Evolutionary conservation across 257 asterid genomes (phyloP).

Genomic region (Avicennia marina): DNA sequence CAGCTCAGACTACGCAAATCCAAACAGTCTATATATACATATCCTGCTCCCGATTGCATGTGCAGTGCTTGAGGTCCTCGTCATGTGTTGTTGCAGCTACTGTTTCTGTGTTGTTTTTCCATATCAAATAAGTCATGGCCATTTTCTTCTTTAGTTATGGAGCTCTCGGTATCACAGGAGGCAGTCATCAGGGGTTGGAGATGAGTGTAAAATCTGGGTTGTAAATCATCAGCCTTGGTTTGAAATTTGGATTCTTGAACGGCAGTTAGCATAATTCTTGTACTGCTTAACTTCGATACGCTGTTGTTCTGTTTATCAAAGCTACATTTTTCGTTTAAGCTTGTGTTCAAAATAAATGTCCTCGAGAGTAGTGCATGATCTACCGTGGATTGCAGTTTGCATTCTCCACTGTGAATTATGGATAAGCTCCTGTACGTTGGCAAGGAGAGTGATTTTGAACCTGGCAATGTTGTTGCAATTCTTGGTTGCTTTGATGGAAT

Average conservation of each 20-base stretch:
- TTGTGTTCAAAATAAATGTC: neutral
- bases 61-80: conserved; percentile 41
- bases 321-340: neutral
- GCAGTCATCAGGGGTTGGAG: conserved; percentile 14
- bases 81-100: neutral
- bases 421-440: too few relatives aligned
- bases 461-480: too few relatives aligned
- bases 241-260: conserved; percentile 16
- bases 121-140: conserved; percentile 23
- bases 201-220: conserved; percentile 17
- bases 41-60: conserved; percentile 98
- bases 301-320: conserved; percentile 2
- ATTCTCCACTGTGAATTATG: too few relatives aligned
- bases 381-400: too few relatives aligned
- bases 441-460: too few relatives aligned
- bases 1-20: conserved; percentile 69
- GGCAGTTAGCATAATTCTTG: conserved; percentile 18
- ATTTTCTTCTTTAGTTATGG: conserved; percentile 22
- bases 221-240: conserved; percentile 10
- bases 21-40: conserved; percentile 71
- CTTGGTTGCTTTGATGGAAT: too few relatives aligned
- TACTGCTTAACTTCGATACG: conserved; percentile 3
- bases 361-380: neutral
- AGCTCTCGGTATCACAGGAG: conserved; percentile 8
- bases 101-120: conserved; percentile 18